Conservation (phyloP, 2,329 filamentous ascomycete species). For the Neofusicoccum ribis region DNA sequence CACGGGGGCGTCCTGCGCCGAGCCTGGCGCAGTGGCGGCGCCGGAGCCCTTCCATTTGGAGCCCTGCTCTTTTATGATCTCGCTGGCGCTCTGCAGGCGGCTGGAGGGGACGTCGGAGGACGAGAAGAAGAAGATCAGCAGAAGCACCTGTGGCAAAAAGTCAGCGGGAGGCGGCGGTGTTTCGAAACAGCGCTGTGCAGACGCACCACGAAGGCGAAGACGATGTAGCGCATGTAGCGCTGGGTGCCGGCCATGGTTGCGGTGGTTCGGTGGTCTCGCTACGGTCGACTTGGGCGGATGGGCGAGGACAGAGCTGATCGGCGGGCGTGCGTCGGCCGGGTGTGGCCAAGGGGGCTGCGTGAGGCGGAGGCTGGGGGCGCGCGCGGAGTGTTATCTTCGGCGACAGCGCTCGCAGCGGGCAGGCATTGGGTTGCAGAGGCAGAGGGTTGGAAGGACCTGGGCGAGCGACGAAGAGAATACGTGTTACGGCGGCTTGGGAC, state of each 20-base stretch:
- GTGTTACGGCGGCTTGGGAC: constrained; percentile 1
- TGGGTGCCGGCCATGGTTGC: constrained; percentile 66
- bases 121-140: constrained; percentile 81
- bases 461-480: constrained; percentile 7
- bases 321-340: not conserved
- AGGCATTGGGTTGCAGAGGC: constrained; percentile 2
- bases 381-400: not conserved
- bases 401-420: not conserved
- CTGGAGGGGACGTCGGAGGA: constrained; percentile 48
- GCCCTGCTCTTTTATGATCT: constrained; percentile 34
- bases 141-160: constrained; percentile 53
- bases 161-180: not conserved
- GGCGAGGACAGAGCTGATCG: not conserved
- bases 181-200: not conserved
- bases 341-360: constrained; percentile 5
- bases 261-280: not conserved
- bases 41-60: constrained; percentile 21
- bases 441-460: not conserved
- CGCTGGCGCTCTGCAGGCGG: constrained; percentile 33
- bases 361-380: not conserved
- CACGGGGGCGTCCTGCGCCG: not conserved
- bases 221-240: constrained; percentile 70
- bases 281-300: not conserved
- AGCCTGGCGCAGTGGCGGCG: constrained; percentile 11
- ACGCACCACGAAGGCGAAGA: constrained; percentile 82